Conservation (phyloP, 2,329 filamentous ascomycete species). For the Colletotrichum neosansevieriae region DNA sequence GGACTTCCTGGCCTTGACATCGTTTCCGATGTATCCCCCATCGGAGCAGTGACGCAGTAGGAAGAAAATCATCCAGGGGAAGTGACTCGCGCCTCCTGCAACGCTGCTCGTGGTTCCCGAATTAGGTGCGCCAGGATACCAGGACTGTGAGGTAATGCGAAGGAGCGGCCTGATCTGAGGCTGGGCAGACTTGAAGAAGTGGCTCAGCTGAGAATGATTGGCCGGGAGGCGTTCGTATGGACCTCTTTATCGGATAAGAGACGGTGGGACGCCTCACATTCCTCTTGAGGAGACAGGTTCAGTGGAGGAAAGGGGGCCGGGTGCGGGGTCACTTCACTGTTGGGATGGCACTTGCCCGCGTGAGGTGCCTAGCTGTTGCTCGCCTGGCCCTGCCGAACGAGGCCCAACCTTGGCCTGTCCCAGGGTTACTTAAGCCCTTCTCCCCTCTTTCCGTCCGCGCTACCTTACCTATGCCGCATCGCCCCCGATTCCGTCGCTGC, state of each 20-base stretch:
- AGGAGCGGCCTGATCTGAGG: neutral
- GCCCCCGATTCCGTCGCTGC: conserved; percentile 14
- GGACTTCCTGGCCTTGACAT: neutral
- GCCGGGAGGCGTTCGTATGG: neutral
- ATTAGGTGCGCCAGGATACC: neutral
- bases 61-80: neutral
- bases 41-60: conserved; percentile 18
- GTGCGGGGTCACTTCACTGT: neutral
- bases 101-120: neutral
- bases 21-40: neutral
- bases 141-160: conserved; percentile 15
- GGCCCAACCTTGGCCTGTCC: conserved; percentile 23
- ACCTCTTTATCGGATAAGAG: neutral
- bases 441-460: conserved; percentile 26
- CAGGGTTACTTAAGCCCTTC: conserved; percentile 39
- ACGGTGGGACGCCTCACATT: neutral
- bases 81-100: conserved; percentile 17
- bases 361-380: neutral
- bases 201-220: conserved; percentile 1
- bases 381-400: conserved; percentile 14
- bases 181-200: neutral
- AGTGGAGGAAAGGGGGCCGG: too few species aligned
- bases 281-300: too few species aligned
- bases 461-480: neutral
- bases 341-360: neutral